Conservation (phyloP, 2,329 filamentous ascomycete species). For the Arachnomyces sp. region DNA sequence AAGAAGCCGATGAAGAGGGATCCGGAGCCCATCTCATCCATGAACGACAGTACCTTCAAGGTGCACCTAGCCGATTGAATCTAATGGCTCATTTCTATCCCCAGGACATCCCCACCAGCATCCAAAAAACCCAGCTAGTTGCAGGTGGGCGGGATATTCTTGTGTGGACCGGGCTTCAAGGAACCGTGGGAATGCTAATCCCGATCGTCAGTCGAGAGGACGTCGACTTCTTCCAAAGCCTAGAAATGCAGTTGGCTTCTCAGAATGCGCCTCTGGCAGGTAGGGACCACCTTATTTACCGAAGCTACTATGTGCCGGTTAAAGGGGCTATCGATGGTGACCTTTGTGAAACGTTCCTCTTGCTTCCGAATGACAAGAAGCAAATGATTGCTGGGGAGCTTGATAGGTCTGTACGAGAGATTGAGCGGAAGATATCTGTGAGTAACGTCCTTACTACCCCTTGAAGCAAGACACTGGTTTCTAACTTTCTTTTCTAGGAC, state of each 20-base stretch:
- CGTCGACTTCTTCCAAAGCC: constrained; percentile 91
- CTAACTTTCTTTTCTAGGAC: constrained; percentile 30
- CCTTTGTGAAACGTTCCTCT: constrained; percentile 81
- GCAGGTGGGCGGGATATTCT: constrained; percentile 86
- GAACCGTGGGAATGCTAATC: constrained; percentile 85
- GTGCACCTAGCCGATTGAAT: constrained; percentile 73
- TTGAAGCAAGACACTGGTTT: not conserved
- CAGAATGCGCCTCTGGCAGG: constrained; percentile 85
- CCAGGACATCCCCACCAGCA: constrained; percentile 84
- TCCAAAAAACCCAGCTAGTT: constrained; percentile 81
- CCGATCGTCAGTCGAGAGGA: constrained; percentile 89
- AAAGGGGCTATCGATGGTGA: constrained; percentile 97
- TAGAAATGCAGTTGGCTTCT: constrained; percentile 78
- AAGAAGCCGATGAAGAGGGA: constrained; percentile 85
- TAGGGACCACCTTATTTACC: constrained; percentile 89
- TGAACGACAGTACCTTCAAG: constrained; percentile 81
- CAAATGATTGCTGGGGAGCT: constrained; percentile 89
- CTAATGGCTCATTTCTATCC: constrained; percentile 83
- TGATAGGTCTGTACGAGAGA: constrained; percentile 81
- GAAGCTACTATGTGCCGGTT: constrained; percentile 90
- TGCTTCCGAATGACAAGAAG: constrained; percentile 81
- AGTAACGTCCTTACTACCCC: constrained; percentile 19
- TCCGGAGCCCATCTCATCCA: constrained; percentile 86
- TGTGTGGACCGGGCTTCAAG: constrained; percentile 89
- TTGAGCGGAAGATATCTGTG: constrained; percentile 88